Base-by-base conservation (phyloP, 1,284 basidiomycete species). In the Cryptococcus sp. region DNA sequence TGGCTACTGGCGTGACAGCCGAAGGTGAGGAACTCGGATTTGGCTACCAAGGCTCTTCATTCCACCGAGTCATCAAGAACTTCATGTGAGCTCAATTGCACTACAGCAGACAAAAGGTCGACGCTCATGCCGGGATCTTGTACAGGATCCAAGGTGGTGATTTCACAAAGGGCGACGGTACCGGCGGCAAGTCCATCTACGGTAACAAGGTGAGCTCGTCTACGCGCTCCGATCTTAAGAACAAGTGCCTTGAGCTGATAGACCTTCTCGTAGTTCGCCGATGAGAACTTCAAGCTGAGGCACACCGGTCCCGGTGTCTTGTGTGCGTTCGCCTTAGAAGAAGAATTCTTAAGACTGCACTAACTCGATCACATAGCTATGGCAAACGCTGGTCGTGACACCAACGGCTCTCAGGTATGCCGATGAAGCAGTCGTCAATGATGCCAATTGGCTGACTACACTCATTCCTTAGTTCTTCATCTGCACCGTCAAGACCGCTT, bases 241-340 rank as follows among this genome's bases (percentile, higher is more conserved):
- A 29, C 17, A 15, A 8, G 2, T 5, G 16, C 15, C 19, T 34
- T 50, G 34, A 48, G 46, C 52, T 59, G 54, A 57, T 22, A 39
- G 39, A 1, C 13, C n/a, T n/a, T 17, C 5, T 34, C 7, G 0
- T 45, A 81, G 64, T 87, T 87, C 73, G 70, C 81, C 40, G 85
- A 87, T 66, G 85, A 87, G 80, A 95, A 94, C 84, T 95, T 95
- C 73, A 80, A 93, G 83, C 87, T 94, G 76, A 87, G 86, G 77
- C 93, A 96, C 82, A 89, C 89, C 64, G 86, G 84, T 45, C 85
- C 89, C 55, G 93, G 92, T 69, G 83, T 85, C 57, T 85, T 95
- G 62, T 94, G 75, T 77, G 39, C 54, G 68, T 61, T 17, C 3
- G 45, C 40, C 16, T 43, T 29, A 41, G 13, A 19, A 16, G 16